A percentile compares a stretch with the other conserved stretches of the same genome.
Conservation (phyloP, 2,329 filamentous ascomycete genomes). For the Diplodia intermedia region DNA sequence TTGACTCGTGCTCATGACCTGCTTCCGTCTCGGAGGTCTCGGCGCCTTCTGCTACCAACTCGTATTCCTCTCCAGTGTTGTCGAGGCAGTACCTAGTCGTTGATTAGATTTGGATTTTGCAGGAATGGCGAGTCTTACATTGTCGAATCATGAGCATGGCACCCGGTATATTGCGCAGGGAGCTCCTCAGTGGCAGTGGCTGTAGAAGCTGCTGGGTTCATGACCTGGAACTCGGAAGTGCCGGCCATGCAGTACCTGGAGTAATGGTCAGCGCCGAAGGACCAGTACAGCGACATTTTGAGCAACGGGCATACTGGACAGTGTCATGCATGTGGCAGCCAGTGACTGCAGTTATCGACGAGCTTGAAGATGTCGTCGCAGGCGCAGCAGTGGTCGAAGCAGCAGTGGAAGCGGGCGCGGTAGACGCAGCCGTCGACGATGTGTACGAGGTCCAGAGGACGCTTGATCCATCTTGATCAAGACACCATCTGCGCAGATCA, state of each 20-base stretch:
- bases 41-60: slow-evolving; percentile 55
- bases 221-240: slow-evolving; percentile 53
- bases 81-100: slow-evolving; percentile 66
- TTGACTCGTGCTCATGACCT: slow-evolving; percentile 32
- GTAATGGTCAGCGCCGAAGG: neutral
- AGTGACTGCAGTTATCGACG: slow-evolving; percentile 56
- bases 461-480: slow-evolving; percentile 4
- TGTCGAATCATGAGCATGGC: slow-evolving; percentile 66
- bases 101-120: slow-evolving; percentile 28
- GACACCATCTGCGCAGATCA: neutral
- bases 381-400: slow-evolving; percentile 14
- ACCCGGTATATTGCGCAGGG: slow-evolving; percentile 68
- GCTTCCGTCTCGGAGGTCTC: slow-evolving; percentile 36
- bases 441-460: slow-evolving; percentile 17
- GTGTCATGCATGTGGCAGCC: slow-evolving; percentile 60
- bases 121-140: slow-evolving; percentile 50
- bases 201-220: slow-evolving; percentile 61
- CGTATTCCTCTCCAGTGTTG: slow-evolving; percentile 66
- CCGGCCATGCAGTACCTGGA: slow-evolving; percentile 55
- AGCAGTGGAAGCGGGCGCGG: neutral
- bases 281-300: neutral
- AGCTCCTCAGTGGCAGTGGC: slow-evolving; percentile 63
- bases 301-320: slow-evolving; percentile 47
- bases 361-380: neutral
- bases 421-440: neutral